Evolutionary conservation across 345 rosid genomes (phyloP).

Genomic region (Limnanthes douglasii): DNA sequence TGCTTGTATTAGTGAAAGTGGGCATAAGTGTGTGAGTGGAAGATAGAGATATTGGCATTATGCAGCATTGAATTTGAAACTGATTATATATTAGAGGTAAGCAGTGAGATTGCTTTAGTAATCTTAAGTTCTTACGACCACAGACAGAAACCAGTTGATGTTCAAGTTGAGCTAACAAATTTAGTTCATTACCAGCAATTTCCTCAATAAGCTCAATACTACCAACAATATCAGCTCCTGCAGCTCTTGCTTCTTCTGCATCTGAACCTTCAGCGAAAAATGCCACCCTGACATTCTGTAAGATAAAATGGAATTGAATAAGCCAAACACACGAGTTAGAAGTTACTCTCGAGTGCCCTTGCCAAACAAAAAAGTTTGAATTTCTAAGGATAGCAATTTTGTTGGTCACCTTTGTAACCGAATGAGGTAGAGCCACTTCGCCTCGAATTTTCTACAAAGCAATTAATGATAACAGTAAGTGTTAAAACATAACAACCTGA

Average conservation of each 20-base stretch:
- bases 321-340: background rate
- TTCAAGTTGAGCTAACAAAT: background rate
- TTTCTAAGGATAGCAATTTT: too few relatives aligned
- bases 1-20: too few relatives aligned
- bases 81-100: too few relatives aligned
- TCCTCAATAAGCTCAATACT: constrained; percentile 77
- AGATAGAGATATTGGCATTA: too few relatives aligned
- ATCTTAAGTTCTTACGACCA: background rate
- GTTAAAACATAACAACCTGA: background rate
- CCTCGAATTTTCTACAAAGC: constrained; percentile 83
- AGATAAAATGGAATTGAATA: constrained; percentile 5
- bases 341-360: too few relatives aligned
- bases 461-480: constrained; percentile 7
- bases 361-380: too few relatives aligned
- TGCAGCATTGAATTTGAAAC: too few relatives aligned
- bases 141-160: background rate
- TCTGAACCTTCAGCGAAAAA: constrained; percentile 87
- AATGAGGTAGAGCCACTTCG: constrained; percentile 71
- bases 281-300: constrained; percentile 77
- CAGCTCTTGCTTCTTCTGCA: constrained; percentile 94
- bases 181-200: constrained; percentile 41
- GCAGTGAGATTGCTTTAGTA: too few relatives aligned
- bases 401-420: constrained; percentile 87
- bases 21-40: too few relatives aligned
- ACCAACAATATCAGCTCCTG: constrained; percentile 95